phyloP scores from a whole-genome alignment of 768 basidiomycete genomes.

The Lactifluus volemus region DNA sequence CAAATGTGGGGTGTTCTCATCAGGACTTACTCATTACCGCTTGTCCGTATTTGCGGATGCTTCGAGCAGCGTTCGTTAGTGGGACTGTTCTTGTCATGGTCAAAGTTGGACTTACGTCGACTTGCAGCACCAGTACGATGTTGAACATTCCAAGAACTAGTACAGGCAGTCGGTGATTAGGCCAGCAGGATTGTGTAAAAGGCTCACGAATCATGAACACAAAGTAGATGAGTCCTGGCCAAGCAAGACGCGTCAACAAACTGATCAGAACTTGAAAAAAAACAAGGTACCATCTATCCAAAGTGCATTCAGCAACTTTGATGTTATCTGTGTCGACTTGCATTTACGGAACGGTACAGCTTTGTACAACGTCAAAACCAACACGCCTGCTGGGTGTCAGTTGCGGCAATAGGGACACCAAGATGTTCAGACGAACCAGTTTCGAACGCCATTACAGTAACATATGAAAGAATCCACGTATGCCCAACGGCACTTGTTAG shows the following conservation, averaged over 20 bases:
- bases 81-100: not conserved
- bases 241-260: not conserved
- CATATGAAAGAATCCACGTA: constrained; percentile 1
- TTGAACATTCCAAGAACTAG: constrained; percentile 13
- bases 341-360: not conserved
- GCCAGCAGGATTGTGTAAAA: not conserved
- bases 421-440: not conserved
- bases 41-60: constrained; percentile 2
- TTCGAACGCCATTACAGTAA: constrained; percentile 5
- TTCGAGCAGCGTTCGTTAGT: not conserved
- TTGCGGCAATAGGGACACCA: not conserved
- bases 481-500: not conserved
- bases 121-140: constrained; percentile 2
- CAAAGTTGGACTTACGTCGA: not conserved
- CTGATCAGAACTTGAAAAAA: not conserved
- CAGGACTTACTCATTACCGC: constrained; percentile 2
- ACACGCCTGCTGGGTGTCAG: not conserved
- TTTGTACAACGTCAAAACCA: constrained; percentile 12
- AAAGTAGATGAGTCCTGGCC: constrained; percentile 14
- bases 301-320: constrained; percentile 9
- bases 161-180: too few relatives aligned
- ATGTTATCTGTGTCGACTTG: not conserved
- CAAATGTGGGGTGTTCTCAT: not conserved
- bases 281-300: constrained; percentile 10
- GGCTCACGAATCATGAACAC: constrained; percentile 16